A percentile compares a stretch with the other conserved stretches of the same genome.
These are phyloP conservation scores for Agrostemma githago DNA, from an alignment of 148 eudicot species.

Conservation along the genomic window DNA sequence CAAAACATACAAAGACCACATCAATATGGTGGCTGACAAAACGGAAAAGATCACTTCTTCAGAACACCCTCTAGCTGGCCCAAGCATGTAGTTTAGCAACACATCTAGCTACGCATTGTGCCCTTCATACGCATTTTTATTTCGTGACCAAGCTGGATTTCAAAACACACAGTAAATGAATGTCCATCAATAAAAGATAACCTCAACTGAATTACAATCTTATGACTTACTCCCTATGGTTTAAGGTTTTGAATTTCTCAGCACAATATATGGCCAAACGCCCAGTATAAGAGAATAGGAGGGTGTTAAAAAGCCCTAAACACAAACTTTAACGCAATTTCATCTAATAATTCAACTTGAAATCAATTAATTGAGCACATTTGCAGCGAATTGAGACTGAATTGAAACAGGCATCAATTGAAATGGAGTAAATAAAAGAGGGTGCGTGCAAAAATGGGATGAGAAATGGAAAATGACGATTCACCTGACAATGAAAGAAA, in stretches of 20 bases:
- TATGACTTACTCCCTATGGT: background rate
- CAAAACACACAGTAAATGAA: background rate
- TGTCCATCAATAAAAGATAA: background rate
- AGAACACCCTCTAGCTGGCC: constrained; percentile 14
- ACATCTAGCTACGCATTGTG: constrained; percentile 8
- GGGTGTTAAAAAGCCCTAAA: no score
- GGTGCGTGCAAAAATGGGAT: no score
- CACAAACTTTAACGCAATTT: no score
- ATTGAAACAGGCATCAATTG: no score
- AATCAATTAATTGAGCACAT: background rate
- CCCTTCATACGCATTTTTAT: background rate
- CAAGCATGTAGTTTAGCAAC: constrained; percentile 9
- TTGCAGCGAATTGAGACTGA: background rate
- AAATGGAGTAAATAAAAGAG: background rate
- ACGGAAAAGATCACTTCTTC: constrained; percentile 9
- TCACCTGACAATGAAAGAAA: background rate
- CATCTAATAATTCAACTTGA: background rate
- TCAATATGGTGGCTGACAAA: constrained; percentile 26
- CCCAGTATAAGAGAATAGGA: background rate
- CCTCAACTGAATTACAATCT: background rate
- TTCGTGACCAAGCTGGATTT: constrained; percentile 13
- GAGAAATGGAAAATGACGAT: background rate
- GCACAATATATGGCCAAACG: background rate
- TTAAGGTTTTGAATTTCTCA: background rate
- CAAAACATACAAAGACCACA: constrained; percentile 73